Percentiles rank a stretch among this genome's conserved stretches.
These are phyloP conservation scores for Schoenoplectus triqueter DNA, from an alignment of 202 grass and related monocot species.

Conservation along the genomic window DNA sequence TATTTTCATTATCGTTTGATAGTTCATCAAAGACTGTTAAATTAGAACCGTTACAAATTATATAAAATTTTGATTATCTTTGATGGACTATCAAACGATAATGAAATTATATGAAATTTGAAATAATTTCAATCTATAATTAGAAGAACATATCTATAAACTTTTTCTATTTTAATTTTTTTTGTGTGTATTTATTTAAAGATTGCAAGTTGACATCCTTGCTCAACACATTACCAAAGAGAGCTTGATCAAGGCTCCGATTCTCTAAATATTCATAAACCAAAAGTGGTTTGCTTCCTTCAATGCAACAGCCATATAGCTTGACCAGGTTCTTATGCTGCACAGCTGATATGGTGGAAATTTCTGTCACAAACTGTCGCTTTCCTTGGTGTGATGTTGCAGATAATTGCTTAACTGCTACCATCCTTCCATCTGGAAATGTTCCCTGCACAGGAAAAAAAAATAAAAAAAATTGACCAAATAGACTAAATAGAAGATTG, in stretches of 20 bases:
- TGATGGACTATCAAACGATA: no score
- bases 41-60: no score
- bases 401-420: constrained; percentile 76
- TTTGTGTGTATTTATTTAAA: background rate
- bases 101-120: no score
- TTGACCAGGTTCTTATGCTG: constrained; percentile 85
- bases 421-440: constrained; percentile 57
- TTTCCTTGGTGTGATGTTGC: constrained; percentile 76
- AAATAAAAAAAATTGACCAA: constrained; percentile 14
- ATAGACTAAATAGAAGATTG: background rate
- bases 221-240: constrained; percentile 61
- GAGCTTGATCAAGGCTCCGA: constrained; percentile 83
- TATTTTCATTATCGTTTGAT: no score
- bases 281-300: constrained; percentile 73
- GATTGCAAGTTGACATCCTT: constrained; percentile 1
- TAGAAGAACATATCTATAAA: no score
- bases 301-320: constrained; percentile 76
- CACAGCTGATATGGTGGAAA: constrained; percentile 69
- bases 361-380: constrained; percentile 75
- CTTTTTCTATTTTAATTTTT: no score
- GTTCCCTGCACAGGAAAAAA: constrained; percentile 54
- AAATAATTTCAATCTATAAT: no score
- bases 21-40: no score
- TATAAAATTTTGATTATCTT: no score
- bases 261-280: constrained; percentile 94